Base-by-base conservation (phyloP, 805 yeast species). In the Saccharomycopsis sp. region DNA sequence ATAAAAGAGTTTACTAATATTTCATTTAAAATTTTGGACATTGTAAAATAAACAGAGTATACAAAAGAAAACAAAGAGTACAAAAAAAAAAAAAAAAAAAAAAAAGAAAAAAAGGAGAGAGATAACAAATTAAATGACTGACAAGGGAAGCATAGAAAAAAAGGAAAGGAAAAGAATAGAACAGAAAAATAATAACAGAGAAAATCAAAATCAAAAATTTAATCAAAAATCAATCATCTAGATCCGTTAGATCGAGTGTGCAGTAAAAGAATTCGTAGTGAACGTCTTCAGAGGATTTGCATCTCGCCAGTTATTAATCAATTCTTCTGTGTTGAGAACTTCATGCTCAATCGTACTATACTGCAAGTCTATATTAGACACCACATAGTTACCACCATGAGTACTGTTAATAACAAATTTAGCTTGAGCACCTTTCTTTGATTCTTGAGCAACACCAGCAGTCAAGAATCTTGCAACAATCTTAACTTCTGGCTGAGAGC, bases 381-480 rank as follows among this genome's bases (percentile, higher is more conserved):
- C 55, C 6, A 75, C 75, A 23, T 69, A 60, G 27, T 62, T 58
- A 26, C 72, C 72, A 29, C 79, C 72, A 26, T 64, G 62, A 49
- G 60, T 64, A 44, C 63, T 63, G 40, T 60, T 59, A 24, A 75
- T 61, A n/a, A 70, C 63, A 57, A 82, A 85, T 59, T 81, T 77
- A 36, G 83, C 65, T 55, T 79, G 82, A 41, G 86, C 77, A 33
- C 96, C 96, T 24, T 78, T 69, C 13, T 77, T 78, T 19, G 81
- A 71, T 62, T 87, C 96, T n/a, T 63, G 63, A 5, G 84, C 95
- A 33, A 63, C 59, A 3, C 83, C 82, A 33, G 75, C 75, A 3
- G 96, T 90, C 59, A 81, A 67, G 58, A 90, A 87, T 63, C 96
- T 79, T 14, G 95, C 96, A 57, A 90, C 79, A 36, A 89, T 70